Base-by-base conservation (phyloP, 306 rosid genomes). In the Prunus salicina region DNA sequence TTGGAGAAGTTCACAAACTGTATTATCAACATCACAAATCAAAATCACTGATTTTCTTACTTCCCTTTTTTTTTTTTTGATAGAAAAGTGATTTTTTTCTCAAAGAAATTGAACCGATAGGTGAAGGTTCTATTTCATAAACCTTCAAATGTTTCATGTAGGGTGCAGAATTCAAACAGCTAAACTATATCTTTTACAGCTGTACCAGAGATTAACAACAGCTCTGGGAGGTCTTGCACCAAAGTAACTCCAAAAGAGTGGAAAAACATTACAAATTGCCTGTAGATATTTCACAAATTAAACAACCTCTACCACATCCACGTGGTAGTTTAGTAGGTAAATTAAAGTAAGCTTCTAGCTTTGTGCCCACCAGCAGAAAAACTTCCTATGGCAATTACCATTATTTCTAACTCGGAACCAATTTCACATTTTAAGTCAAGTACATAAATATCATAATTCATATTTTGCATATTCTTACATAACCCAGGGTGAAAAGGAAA, bases 401-500 rank as follows among this genome's bases (percentile, higher is more conserved):
- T 25, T 3, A 13, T 28, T 30, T 79, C 79, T 24, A 74, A 53
- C 51, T 24, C 8, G 16, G 64, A 69, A 5, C 55, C 2, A 46
- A 24, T 57, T 24, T 57, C 70, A 55, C 51, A 77, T 20, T 50
- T 49, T 14, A 69, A 66, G 19, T 14, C 62, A 3, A 51, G 15
- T 22, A 24, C 25, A 53, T 20, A 32, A 6, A 34, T 32, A 38
- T 24, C 18, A 22, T 73, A 56, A 41, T 15, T 19, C 45, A 15
- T 9, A 38, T 6, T 18, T 19, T 22, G 8, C 6, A 58, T 1
- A 61, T 2, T 7, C 2, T 3, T 11, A 61, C 9, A 61, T 2
- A 25, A 56, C 78, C 83, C 72, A 22, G 27, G 32, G 15, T 47
- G 34, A 72, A 66, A 62, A 38, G 7, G 43, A 38, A 38, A 6